Base-by-base conservation (phyloP, 2,329 filamentous ascomycete genomes). In the Trichoderma atroviride region DNA sequence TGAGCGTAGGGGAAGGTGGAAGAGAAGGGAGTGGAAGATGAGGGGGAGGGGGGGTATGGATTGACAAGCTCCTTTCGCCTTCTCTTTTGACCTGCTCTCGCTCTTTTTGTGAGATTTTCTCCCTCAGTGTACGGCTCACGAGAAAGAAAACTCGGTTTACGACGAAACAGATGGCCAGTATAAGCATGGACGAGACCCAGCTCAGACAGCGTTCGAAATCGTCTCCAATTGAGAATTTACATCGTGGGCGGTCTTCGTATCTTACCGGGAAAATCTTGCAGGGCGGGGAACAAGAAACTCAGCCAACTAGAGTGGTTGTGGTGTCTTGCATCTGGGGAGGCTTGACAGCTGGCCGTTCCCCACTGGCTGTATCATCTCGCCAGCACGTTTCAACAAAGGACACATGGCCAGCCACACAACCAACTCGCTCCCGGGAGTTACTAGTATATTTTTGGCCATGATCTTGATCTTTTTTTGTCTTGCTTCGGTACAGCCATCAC, bases 341-440 rank as follows among this genome's bases (percentile, higher is more conserved):
- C 71, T 75, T 76, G 75, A 77, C 76, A 78, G 73, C 74, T 78
- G 75, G 76, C 75, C 69, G 70, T 70, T 72, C 71, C 74, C 75
- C 72, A 76, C 74, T 75, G 76, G 76, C 75, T 76, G 72, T 70
- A 68, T 61, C 72, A 72, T 72, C 72, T 73, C 72, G 71, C 72
- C 76, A 75, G 73, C 74, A 75, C 76, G 76, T 79, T 79, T 79
- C 76, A 79, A 77, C 73, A 73, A 76, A 75, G 71, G 76, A 78
- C 78, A 79, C 78, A 79, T 78, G 77, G 76, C 75, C 74, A 78
- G 76, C 75, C 76, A 79, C 76, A 76, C 62, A 71, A 70, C 73
- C 72, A 69, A 61, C 63, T 68, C 60, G 52, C 57, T 53, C 66
- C 22, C 37, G 59, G 50, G 52, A 71, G 57, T 61, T 59, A 35